Evolutionary conservation across 257 asterid genomes (phyloP).

Genomic region (Nemophila menziesii): DNA sequence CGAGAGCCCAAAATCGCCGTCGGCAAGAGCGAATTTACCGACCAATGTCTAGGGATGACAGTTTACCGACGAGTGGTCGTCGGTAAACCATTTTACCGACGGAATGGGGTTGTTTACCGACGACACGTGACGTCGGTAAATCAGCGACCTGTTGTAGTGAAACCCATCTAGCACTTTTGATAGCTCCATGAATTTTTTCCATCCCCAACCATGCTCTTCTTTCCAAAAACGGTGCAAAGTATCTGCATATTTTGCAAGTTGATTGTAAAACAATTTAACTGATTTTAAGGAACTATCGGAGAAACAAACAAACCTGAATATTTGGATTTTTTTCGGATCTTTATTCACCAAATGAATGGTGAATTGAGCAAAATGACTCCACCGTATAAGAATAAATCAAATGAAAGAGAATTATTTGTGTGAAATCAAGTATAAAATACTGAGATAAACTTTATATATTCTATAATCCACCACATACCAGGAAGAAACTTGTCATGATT

Average conservation of each 20-base stretch:
- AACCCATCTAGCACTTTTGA: conserved; percentile 79
- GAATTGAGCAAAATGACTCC: conserved; percentile 97
- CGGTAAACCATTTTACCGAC: too few relatives aligned
- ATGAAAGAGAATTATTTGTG: too few relatives aligned
- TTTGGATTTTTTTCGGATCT: conserved; percentile 85
- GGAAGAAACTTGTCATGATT: conserved; percentile 97
- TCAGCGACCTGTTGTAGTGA: too few relatives aligned
- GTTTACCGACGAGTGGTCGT: too few relatives aligned
- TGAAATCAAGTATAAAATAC: background rate
- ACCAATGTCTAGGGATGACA: too few relatives aligned
- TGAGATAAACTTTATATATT: background rate
- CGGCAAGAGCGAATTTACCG: too few relatives aligned
- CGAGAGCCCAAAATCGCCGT: too few relatives aligned
- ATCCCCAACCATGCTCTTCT: conserved; percentile 99
- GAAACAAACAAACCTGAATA: conserved; percentile 56
- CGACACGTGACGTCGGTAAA: too few relatives aligned
- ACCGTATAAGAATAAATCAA: conserved; percentile 36
- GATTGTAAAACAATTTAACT: background rate
- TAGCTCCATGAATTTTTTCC: conserved; percentile 99
- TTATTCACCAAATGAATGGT: conserved; percentile 89
- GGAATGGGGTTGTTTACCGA: too few relatives aligned
- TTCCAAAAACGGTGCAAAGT: conserved; percentile 90
- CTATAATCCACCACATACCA: conserved; percentile 33
- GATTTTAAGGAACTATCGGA: too few relatives aligned
- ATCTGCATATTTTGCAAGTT: conserved; percentile 36